A percentile compares a stretch with the other conserved stretches of the same genome.
phyloP scores from a whole-genome alignment of 306 rosid species.

The Purshia tridentata region DNA sequence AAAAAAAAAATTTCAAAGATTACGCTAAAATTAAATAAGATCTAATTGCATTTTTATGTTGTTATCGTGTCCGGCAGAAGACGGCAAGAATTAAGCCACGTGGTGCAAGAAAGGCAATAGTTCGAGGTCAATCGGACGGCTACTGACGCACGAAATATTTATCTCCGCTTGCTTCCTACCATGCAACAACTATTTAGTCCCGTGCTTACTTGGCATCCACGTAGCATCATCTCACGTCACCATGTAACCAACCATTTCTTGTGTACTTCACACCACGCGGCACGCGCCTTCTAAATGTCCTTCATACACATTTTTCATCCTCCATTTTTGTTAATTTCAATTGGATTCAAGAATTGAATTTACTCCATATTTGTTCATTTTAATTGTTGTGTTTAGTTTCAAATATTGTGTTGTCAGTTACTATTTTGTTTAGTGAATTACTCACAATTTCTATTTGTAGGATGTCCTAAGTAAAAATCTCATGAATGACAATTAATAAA shows the following conservation, averaged over 20 bases:
- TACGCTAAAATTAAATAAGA: too few species aligned
- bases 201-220: constrained; percentile 15
- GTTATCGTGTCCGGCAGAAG: not conserved
- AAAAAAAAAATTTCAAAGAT: too few species aligned
- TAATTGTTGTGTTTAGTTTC: too few species aligned
- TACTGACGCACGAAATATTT: not conserved
- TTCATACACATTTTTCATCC: not conserved
- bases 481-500: too few species aligned
- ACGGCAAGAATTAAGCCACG: not conserved
- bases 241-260: not conserved
- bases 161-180: not conserved
- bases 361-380: too few species aligned
- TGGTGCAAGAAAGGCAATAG: not conserved
- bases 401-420: too few species aligned
- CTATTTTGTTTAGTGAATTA: too few species aligned
- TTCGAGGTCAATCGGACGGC: constrained; percentile 12
- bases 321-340: too few species aligned
- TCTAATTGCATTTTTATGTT: not conserved
- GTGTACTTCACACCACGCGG: not conserved
- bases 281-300: not conserved
- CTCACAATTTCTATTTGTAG: too few species aligned
- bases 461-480: too few species aligned
- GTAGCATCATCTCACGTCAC: constrained; percentile 6
- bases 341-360: too few species aligned
- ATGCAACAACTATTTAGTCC: not conserved